Evolutionary conservation across 352 stramenopile species (phyloP).

Genomic region (Discostella stelligera): DNA sequence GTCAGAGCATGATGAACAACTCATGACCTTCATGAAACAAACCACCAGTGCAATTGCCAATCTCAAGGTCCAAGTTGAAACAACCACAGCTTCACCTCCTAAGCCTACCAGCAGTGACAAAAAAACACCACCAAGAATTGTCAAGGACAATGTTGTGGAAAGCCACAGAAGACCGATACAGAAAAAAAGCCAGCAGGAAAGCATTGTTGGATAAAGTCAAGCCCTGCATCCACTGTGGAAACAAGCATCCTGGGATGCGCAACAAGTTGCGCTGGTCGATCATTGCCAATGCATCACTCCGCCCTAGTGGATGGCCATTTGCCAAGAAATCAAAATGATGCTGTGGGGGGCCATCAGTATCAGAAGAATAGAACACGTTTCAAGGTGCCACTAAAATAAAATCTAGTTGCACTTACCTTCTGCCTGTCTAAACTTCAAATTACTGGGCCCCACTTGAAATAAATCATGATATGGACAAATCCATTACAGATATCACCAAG

Average conservation of each 20-base stretch:
- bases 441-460: conserved; percentile 6
- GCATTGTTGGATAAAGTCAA: background rate
- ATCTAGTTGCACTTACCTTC: conserved; percentile 20
- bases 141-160: too few species aligned
- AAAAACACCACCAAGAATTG: background rate
- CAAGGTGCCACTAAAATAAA: conserved; percentile 18
- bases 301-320: background rate
- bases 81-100: too few species aligned
- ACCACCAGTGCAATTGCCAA: too few species aligned
- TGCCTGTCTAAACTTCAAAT: background rate
- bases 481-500: background rate
- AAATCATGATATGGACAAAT: background rate
- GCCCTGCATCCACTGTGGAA: background rate
- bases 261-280: background rate
- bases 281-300: background rate
- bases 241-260: background rate
- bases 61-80: too few species aligned
- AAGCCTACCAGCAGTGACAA: background rate
- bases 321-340: conserved; percentile 6
- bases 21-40: too few species aligned
- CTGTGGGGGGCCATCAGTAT: conserved; percentile 4
- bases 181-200: background rate
- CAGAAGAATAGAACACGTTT: background rate
- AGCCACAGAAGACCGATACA: background rate
- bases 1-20: background rate